phyloP scores from a whole-genome alignment of 176 grass and related monocot genomes.

The Alopecurus myosuroides region DNA sequence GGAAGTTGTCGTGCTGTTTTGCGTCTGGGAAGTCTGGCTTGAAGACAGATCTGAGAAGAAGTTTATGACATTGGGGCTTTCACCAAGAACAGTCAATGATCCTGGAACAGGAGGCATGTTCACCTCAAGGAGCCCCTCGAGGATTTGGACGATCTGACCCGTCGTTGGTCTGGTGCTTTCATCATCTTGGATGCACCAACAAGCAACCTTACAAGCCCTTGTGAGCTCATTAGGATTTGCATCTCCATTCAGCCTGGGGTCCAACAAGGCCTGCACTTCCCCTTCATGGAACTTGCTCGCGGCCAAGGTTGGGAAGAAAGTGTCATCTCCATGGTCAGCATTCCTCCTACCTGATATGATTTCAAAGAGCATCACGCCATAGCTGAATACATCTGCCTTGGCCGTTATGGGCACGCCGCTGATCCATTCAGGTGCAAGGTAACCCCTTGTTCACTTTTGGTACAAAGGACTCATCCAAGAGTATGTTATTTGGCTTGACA shows the following conservation, averaged over 20 bases:
- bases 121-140: conserved; percentile 71
- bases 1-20: conserved; percentile 42
- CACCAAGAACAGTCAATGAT: conserved; percentile 50
- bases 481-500: background rate
- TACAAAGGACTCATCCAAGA: background rate
- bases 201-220: conserved; percentile 76
- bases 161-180: conserved; percentile 66
- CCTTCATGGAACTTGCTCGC: conserved; percentile 55
- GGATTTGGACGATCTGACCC: conserved; percentile 70
- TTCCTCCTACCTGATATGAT: background rate
- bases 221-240: conserved; percentile 50
- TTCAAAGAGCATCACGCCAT: background rate
- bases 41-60: conserved; percentile 66
- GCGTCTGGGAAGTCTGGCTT: conserved; percentile 30
- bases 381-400: background rate
- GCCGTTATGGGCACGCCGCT: background rate
- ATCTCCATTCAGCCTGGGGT: conserved; percentile 52
- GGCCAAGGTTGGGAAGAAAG: conserved; percentile 60
- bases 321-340: conserved; percentile 32
- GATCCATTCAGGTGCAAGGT: background rate
- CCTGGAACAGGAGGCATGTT: conserved; percentile 68
- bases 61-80: conserved; percentile 62
- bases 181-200: conserved; percentile 93
- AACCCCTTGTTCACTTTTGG: background rate
- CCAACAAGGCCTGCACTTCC: conserved; percentile 48